Conservation (phyloP, 139 green algal species). For the Axilococcus clingmanii region DNA sequence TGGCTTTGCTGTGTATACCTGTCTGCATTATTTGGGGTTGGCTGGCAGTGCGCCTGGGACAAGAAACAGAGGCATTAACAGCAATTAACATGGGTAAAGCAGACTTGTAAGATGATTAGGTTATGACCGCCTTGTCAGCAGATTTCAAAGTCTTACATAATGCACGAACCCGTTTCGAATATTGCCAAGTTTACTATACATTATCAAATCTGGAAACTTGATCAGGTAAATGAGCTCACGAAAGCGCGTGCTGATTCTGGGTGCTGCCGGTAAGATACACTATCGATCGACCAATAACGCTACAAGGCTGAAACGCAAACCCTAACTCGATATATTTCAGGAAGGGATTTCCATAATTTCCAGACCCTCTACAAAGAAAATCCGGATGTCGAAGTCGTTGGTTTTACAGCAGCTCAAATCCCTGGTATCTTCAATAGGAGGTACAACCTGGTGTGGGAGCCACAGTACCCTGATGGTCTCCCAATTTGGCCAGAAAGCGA, state of each 20-base stretch:
- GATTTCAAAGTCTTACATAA: no score
- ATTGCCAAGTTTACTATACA: no score
- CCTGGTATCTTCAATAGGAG: constrained; percentile 22
- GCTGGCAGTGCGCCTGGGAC: no score
- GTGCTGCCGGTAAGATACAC: constrained; percentile 16
- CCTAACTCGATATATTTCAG: background rate
- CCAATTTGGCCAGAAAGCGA: constrained; percentile 26
- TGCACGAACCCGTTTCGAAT: no score
- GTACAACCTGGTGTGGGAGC: constrained; percentile 23
- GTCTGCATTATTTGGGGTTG: constrained; percentile 25
- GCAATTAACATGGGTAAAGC: no score
- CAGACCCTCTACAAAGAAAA: constrained; percentile 21
- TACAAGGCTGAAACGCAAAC: background rate
- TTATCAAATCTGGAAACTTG: no score
- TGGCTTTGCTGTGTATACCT: constrained; percentile 26
- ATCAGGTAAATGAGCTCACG: no score
- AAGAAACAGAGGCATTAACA: no score
- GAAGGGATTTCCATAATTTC: constrained; percentile 34
- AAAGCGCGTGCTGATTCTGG: constrained; percentile 12
- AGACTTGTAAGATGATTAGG: no score
- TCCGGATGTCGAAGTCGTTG: constrained; percentile 11
- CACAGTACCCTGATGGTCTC: constrained; percentile 22
- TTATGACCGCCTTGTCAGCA: no score
- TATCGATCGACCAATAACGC: background rate
- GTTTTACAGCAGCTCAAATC: constrained; percentile 41